Percentiles rank a stretch among this genome's conserved stretches.
Conservation (phyloP, 768 basidiomycete species). For the Cystoderma amianthinum region DNA sequence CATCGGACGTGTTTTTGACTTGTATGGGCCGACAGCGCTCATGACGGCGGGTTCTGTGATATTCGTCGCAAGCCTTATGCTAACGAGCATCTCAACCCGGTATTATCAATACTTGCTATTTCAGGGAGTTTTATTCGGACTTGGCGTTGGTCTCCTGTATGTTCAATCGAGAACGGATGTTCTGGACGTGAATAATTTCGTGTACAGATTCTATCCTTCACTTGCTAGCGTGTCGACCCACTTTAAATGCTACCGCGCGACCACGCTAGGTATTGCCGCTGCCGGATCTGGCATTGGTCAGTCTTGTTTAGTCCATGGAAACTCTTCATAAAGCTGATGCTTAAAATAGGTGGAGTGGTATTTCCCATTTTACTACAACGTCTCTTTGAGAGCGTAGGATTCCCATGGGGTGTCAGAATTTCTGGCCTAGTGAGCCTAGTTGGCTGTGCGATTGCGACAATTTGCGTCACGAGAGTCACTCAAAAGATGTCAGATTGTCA, state of each 20-base stretch:
- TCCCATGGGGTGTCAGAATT: conserved; percentile 57
- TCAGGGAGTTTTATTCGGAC: conserved; percentile 61
- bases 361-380: conserved; percentile 58
- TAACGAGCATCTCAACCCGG: conserved; percentile 49
- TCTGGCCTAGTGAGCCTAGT: conserved; percentile 43
- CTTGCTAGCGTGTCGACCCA: conserved; percentile 61
- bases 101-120: conserved; percentile 58
- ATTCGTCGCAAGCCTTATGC: conserved; percentile 44
- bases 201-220: conserved; percentile 58
- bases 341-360: conserved; percentile 51
- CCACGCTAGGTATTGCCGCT: conserved; percentile 64
- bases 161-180: conserved; percentile 16
- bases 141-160: conserved; percentile 59
- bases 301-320: conserved; percentile 6
- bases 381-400: conserved; percentile 49
- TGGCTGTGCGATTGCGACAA: conserved; percentile 37
- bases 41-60: conserved; percentile 45
- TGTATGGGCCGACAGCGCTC: conserved; percentile 48
- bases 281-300: conserved; percentile 65
- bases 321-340: background rate
- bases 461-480: conserved; percentile 35
- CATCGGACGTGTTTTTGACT: conserved; percentile 54
- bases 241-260: conserved; percentile 59
- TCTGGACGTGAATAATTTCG: background rate
- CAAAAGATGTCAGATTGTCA: conserved; percentile 18